These are phyloP conservation scores for Pichia insulana DNA, from an alignment of 805 yeast species.

Conservation along the genomic window DNA sequence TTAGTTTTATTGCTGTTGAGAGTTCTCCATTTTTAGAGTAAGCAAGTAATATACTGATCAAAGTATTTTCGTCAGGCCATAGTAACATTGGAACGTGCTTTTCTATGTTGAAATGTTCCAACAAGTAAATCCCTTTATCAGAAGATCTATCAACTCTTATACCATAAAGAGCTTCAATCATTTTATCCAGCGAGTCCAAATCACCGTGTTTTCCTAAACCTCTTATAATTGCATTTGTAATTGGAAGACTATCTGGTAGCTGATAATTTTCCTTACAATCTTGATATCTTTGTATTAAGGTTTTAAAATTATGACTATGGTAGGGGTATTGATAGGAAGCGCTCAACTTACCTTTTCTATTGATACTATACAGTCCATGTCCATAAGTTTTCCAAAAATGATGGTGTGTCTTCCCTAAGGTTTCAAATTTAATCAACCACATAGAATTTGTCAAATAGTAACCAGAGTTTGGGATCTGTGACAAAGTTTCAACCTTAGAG, in stretches of 20 bases:
- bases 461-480: background rate
- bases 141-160: constrained; percentile 9
- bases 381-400: constrained; percentile 21
- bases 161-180: constrained; percentile 24
- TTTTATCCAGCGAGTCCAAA: constrained; percentile 17
- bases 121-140: constrained; percentile 1
- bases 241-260: background rate
- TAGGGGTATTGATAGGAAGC: constrained; percentile 1
- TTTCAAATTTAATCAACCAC: constrained; percentile 20
- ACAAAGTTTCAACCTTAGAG: constrained; percentile 14
- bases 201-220: constrained; percentile 23
- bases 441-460: constrained; percentile 17
- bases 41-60: constrained; percentile 23
- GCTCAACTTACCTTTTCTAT: background rate
- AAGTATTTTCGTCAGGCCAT: constrained; percentile 21
- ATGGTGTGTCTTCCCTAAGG: constrained; percentile 19
- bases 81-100: constrained; percentile 7
- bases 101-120: constrained; percentile 6
- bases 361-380: constrained; percentile 1
- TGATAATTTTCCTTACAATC: background rate
- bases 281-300: constrained; percentile 5
- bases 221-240: constrained; percentile 2
- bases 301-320: constrained; percentile 7
- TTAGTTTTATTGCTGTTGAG: constrained; percentile 20
- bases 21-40: constrained; percentile 25